Evolutionary conservation across 352 stramenopile species (phyloP).

Genomic region (Stephanocyclus meneghinianus): DNA sequence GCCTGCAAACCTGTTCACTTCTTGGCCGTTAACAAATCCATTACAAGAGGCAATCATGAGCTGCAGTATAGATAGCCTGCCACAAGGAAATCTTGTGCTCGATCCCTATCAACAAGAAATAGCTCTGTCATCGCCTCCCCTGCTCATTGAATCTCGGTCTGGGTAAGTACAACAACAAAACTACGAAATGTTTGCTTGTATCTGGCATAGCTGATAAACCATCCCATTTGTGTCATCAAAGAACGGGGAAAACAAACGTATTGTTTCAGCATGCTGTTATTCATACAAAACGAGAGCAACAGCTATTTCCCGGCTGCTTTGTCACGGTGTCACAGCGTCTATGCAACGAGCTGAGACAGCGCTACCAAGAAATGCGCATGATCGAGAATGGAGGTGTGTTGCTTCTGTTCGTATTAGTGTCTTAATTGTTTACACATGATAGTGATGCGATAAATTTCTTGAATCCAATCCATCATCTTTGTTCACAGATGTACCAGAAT

Average conservation of each 20-base stretch:
- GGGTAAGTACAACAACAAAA: constrained; percentile 7
- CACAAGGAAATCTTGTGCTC: constrained; percentile 35
- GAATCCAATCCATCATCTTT: too few species aligned
- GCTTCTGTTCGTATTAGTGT: background rate
- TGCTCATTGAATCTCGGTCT: constrained; percentile 49
- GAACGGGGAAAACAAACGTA: constrained; percentile 50
- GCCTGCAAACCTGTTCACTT: constrained; percentile 11
- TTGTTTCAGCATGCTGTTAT: constrained; percentile 49
- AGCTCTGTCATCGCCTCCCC: constrained; percentile 26
- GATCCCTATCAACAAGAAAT: constrained; percentile 44
- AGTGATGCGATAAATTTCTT: too few species aligned
- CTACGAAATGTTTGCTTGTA: background rate
- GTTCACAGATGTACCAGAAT: constrained; percentile 28
- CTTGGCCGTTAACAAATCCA: constrained; percentile 37
- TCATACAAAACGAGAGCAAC: constrained; percentile 30
- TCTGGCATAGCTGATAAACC: background rate
- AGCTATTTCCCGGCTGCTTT: constrained; percentile 35
- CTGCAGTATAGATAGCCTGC: constrained; percentile 27
- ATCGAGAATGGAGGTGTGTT: constrained; percentile 32
- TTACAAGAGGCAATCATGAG: constrained; percentile 35
- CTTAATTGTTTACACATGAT: background rate
- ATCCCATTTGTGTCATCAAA: background rate
- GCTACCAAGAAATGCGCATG: constrained; percentile 36
- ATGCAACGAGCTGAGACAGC: constrained; percentile 30
- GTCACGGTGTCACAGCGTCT: constrained; percentile 46